Evolutionary conservation across 1,284 basidiomycete genomes (phyloP).

Genomic region (Acaromyces ingoldii): DNA sequence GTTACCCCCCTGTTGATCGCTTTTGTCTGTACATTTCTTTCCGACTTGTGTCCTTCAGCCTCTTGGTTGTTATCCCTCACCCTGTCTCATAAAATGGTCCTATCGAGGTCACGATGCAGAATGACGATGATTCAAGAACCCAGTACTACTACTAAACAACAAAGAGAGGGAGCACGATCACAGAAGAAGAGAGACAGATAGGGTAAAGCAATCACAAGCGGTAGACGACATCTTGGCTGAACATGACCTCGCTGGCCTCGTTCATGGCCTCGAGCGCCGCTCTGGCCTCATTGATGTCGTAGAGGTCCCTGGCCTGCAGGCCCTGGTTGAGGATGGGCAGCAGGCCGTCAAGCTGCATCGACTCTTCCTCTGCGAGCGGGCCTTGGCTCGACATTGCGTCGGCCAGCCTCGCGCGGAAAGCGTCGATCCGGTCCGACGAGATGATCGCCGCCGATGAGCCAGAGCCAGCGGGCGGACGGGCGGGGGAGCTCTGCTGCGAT

Average conservation of each 20-base stretch:
- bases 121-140: too few relatives aligned
- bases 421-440: constrained; percentile 17
- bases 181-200: not conserved
- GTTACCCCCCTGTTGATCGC: too few relatives aligned
- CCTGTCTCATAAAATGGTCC: too few relatives aligned
- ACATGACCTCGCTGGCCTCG: constrained; percentile 78
- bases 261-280: constrained; percentile 61
- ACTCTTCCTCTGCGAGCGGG: constrained; percentile 58
- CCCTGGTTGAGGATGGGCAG: constrained; percentile 75
- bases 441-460: constrained; percentile 2
- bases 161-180: not conserved
- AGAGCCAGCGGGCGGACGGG: not conserved
- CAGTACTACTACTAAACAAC: too few relatives aligned
- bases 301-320: constrained; percentile 64
- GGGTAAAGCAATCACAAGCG: constrained; percentile 8
- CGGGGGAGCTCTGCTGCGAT: not conserved
- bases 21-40: too few relatives aligned
- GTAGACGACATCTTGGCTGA: constrained; percentile 62
- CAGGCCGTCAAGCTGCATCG: constrained; percentile 66
- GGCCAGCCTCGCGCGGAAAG: constrained; percentile 60
- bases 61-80: too few relatives aligned
- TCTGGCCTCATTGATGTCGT: constrained; percentile 73
- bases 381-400: constrained; percentile 57
- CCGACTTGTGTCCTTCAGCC: too few relatives aligned
- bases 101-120: too few relatives aligned